Conservation (phyloP, 2,329 filamentous ascomycete species). For the Xylaria sp. region DNA sequence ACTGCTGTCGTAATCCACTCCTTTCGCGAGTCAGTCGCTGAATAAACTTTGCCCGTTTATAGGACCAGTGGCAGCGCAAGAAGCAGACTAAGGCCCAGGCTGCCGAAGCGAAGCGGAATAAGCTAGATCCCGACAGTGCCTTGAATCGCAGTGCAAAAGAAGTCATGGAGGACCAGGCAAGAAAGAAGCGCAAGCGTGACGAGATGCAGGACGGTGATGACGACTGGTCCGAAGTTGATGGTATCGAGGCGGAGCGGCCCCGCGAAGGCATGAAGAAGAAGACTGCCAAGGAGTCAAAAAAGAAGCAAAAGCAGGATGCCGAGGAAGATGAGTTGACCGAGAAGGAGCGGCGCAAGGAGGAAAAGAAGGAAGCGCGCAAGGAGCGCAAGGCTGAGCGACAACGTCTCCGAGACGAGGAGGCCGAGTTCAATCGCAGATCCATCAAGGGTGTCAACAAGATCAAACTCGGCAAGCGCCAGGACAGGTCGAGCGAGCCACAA, state of each 20-base stretch:
- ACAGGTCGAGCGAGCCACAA: slow-evolving; percentile 22
- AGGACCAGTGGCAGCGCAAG: slow-evolving; percentile 93
- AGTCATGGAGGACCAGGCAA: slow-evolving; percentile 74
- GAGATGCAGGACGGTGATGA: slow-evolving; percentile 42
- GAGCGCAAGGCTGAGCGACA: slow-evolving; percentile 39
- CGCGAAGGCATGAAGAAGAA: slow-evolving; percentile 56
- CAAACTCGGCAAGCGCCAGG: slow-evolving; percentile 31
- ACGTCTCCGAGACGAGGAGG: slow-evolving; percentile 35
- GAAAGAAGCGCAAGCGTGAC: slow-evolving; percentile 70
- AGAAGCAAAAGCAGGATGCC: slow-evolving; percentile 47
- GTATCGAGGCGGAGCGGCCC: slow-evolving; percentile 56
- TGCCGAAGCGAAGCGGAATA: slow-evolving; percentile 74
- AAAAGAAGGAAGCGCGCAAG: slow-evolving; percentile 47
- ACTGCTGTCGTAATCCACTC: background rate
- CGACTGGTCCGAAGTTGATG: slow-evolving; percentile 41
- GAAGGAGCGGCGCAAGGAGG: slow-evolving; percentile 42
- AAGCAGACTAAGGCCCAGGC: slow-evolving; percentile 93
- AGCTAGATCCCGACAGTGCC: slow-evolving; percentile 83
- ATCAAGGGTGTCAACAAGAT: slow-evolving; percentile 35
- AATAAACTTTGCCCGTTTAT: slow-evolving; percentile 15
- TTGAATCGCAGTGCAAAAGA: slow-evolving; percentile 80
- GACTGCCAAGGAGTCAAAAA: slow-evolving; percentile 37
- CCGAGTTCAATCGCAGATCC: slow-evolving; percentile 37
- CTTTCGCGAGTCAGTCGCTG: slow-evolving; percentile 13
- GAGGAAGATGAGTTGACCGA: slow-evolving; percentile 34